Conservation (phyloP, 1,139 yeast genomes). For the Spathaspora sp. region DNA sequence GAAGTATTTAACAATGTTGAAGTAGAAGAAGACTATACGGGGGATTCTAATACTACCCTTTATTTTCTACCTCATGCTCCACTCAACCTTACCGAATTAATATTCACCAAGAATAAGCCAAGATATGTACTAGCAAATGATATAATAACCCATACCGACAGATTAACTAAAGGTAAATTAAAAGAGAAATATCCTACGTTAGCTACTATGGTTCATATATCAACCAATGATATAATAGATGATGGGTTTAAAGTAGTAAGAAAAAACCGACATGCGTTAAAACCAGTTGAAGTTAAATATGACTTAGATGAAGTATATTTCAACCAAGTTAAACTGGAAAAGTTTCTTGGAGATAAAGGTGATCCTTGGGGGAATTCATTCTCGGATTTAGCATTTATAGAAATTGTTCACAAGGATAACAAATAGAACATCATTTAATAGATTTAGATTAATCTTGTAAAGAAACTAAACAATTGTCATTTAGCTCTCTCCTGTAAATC, state of each 20-base stretch:
- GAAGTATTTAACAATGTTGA: slow-evolving; percentile 13
- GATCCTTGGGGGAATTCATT: slow-evolving; percentile 55
- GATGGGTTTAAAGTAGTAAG: slow-evolving; percentile 35
- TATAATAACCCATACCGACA: slow-evolving; percentile 50
- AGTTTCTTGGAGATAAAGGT: slow-evolving; percentile 19
- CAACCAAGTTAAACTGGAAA: slow-evolving; percentile 16
- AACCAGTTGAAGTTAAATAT: slow-evolving; percentile 39
- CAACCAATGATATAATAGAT: slow-evolving; percentile 12
- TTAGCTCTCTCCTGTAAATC: too few species aligned
- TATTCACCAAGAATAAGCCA: slow-evolving; percentile 37
- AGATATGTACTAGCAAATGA: slow-evolving; percentile 47
- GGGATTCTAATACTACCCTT: slow-evolving; percentile 25
- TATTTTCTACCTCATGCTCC: slow-evolving; percentile 80
- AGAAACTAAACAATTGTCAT: too few species aligned
- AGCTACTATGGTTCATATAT: slow-evolving; percentile 37
- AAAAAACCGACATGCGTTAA: slow-evolving; percentile 22
- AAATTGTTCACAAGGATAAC: too few species aligned
- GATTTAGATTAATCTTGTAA: too few species aligned
- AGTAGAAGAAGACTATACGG: slow-evolving; percentile 24
- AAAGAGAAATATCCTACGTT: slow-evolving; percentile 40
- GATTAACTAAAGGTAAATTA: slow-evolving; percentile 43
- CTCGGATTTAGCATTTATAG: slow-evolving; percentile 51
- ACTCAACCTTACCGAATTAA: slow-evolving; percentile 49
- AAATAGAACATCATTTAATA: too few species aligned
- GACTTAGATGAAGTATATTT: slow-evolving; percentile 35